Conservation (phyloP, 768 basidiomycete genomes). For the Boletus sensibilis region DNA sequence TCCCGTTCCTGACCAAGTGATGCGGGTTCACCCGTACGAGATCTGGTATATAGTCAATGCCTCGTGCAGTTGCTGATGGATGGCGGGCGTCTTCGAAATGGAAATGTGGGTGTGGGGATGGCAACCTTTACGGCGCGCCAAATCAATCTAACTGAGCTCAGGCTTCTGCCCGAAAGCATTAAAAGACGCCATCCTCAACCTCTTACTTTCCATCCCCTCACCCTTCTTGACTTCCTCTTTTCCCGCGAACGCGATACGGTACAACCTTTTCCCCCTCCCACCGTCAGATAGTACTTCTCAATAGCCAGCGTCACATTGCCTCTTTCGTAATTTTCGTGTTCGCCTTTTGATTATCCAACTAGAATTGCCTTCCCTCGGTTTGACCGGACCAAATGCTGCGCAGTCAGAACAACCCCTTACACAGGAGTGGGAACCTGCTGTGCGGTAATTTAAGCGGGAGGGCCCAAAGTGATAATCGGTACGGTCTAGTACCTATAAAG, state of each 20-base stretch:
- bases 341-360: not conserved
- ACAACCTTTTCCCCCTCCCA: not conserved
- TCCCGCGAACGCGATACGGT: not conserved
- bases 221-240: not conserved
- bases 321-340: not conserved
- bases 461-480: conserved; percentile 8
- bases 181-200: conserved; percentile 3
- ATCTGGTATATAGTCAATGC: conserved; percentile 15
- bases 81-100: conserved; percentile 18
- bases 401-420: conserved; percentile 10
- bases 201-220: not conserved
- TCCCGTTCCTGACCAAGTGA: not conserved
- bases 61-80: conserved; percentile 26
- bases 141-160: conserved; percentile 1
- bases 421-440: conserved; percentile 25
- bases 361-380: not conserved
- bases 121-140: conserved; percentile 16
- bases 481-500: conserved; percentile 16
- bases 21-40: not conserved
- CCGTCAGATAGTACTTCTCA: not conserved
- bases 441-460: conserved; percentile 4
- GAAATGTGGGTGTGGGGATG: conserved; percentile 17
- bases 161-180: not conserved
- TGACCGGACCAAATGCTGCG: conserved; percentile 5
- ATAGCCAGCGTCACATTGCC: not conserved